These are phyloP conservation scores for Cetradonia linearis DNA, from an alignment of 495 filamentous ascomycete genomes.

Conservation along the genomic window DNA sequence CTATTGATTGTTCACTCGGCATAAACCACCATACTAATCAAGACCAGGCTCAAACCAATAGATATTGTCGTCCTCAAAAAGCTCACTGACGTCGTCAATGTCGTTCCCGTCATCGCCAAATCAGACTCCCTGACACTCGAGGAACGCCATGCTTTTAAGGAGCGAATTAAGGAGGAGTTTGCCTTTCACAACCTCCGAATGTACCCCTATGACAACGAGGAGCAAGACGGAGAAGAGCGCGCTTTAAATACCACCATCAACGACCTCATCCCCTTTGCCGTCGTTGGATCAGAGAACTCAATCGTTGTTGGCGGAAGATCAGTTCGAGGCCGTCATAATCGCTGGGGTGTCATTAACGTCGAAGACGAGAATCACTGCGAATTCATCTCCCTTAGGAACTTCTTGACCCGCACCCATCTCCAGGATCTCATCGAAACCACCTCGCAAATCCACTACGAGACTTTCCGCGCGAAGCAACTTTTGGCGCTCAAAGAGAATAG, in stretches of 20 bases:
- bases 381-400: slow-evolving; percentile 96
- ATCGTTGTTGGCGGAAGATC: slow-evolving; percentile 97
- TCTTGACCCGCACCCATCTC: slow-evolving; percentile 90
- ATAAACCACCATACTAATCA: slow-evolving; percentile 9
- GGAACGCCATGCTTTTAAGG: slow-evolving; percentile 92
- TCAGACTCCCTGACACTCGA: slow-evolving; percentile 93
- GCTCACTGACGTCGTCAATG: slow-evolving; percentile 96
- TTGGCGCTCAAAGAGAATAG: slow-evolving; percentile 96
- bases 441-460: slow-evolving; percentile 99
- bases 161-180: slow-evolving; percentile 99
- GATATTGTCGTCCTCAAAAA: slow-evolving; percentile 99
- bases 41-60: slow-evolving; percentile 72
- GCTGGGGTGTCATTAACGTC: slow-evolving; percentile 99
- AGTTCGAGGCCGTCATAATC: slow-evolving; percentile 94
- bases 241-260: slow-evolving; percentile 91
- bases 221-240: slow-evolving; percentile 94
- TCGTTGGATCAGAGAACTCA: slow-evolving; percentile 94
- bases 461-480: slow-evolving; percentile 98
- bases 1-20: neutral
- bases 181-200: slow-evolving; percentile 99
- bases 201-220: slow-evolving; percentile 99
- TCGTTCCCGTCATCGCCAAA: slow-evolving; percentile 98
- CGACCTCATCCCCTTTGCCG: slow-evolving; percentile 94
- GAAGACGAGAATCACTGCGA: slow-evolving; percentile 99
- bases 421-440: slow-evolving; percentile 99